These are phyloP conservation scores for Aspergillus aculeatus DNA, from an alignment of 2,329 filamentous ascomycete species.

Conservation along the genomic window DNA sequence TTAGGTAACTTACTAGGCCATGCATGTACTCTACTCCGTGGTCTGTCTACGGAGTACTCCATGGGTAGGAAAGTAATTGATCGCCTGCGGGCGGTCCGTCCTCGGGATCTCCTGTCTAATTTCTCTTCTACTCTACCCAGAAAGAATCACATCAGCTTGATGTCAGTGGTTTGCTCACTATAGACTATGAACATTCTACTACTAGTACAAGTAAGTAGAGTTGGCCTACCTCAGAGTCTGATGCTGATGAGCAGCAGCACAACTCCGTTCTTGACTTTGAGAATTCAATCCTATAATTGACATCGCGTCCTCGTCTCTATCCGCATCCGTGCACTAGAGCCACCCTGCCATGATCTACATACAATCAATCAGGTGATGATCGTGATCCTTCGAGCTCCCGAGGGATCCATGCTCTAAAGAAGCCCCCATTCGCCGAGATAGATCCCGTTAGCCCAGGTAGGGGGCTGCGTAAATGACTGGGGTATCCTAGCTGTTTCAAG, in stretches of 20 bases:
- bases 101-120: neutral
- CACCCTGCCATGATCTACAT: slow-evolving; percentile 14
- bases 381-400: slow-evolving; percentile 9
- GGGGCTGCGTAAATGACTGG: slow-evolving; percentile 21
- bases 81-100: neutral
- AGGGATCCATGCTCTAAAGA: slow-evolving; percentile 8
- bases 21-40: too few species aligned
- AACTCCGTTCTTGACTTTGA: too few species aligned
- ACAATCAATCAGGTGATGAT: slow-evolving; percentile 12
- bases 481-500: slow-evolving; percentile 18
- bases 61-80: too few species aligned
- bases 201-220: too few species aligned
- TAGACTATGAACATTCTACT: too few species aligned
- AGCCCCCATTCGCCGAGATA: slow-evolving; percentile 5
- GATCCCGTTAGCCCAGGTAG: slow-evolving; percentile 16
- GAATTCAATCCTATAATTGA: neutral
- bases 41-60: too few species aligned
- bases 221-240: too few species aligned
- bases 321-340: neutral
- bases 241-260: too few species aligned
- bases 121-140: too few species aligned
- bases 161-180: too few species aligned
- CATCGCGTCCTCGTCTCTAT: neutral
- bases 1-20: too few species aligned
- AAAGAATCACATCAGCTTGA: too few species aligned